Evolutionary conservation across 2,329 filamentous ascomycete genomes (phyloP), one percentile per base, ranked within the genome.

Genomic region (Scedosporium apiospermum): DNA sequence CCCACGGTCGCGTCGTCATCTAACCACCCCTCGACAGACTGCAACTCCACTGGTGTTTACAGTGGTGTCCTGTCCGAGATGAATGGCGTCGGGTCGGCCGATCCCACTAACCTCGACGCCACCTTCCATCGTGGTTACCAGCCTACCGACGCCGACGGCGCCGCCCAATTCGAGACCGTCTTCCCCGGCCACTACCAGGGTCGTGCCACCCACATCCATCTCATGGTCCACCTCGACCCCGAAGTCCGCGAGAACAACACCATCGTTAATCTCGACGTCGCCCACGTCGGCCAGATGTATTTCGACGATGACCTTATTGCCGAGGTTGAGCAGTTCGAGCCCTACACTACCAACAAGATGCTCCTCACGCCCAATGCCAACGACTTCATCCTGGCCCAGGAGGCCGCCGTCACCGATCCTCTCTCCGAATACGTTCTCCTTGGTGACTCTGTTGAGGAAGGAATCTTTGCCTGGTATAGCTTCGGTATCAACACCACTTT

Each of bases 271-370:
- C 76, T 79, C 26, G 76, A 73, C 38, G 77, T 81, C 57, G 77
- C 80, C 2, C 83, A 88, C 71, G 78, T 86, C 38, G 84, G 85
- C n/a, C 85, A 88, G 70, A 71, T 85, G 64, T 88, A 83, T 76
- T 83, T 85, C 69, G 82, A 86, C 71, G 79, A 84, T 68, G 75
- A 76, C 65, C 76, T 86, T 41, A 77, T 83, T 64, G 65, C 69
- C n/a, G 66, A 72, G 21, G 82, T 86, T 60, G 79, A 83, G 64
- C 68, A 68, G 27, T 72, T 72, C 0, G 65, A 70, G 1, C 82
- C 83, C 0, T 82, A 82, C 69, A 69, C 62, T 10, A 68, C 66
- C 60, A 82, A 82, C 71, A 74, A 71, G 4, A 74, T 80, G 67
- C 65, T 67, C 0, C 18, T 78, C 12, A 84, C 78, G 3, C 70